A percentile compares a stretch with the other conserved stretches of the same genome.
phyloP scores from a whole-genome alignment of 2,329 filamentous ascomycete genomes.

The Alternaria tenuissima region DNA sequence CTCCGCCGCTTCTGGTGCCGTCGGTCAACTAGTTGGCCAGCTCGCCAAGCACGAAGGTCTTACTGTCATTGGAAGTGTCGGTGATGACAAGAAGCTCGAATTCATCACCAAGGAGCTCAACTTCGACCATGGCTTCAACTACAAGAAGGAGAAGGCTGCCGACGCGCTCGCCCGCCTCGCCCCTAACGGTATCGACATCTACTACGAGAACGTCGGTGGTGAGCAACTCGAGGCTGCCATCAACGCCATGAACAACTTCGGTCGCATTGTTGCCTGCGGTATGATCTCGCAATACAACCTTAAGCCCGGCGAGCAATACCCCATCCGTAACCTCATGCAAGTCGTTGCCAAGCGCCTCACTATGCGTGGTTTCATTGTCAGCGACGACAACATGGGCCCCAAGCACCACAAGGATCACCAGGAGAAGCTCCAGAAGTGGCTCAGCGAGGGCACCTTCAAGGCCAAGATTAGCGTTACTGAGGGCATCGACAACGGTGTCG shows the following conservation, averaged over 20 bases:
- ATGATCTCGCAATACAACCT: constrained; percentile 84
- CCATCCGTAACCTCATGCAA: constrained; percentile 70
- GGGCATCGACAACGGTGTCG: constrained; percentile 78
- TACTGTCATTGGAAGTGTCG: constrained; percentile 80
- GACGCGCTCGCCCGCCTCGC: constrained; percentile 75
- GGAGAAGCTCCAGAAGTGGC: constrained; percentile 77
- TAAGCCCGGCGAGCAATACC: constrained; percentile 64
- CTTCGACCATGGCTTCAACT: constrained; percentile 83
- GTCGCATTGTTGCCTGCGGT: constrained; percentile 68
- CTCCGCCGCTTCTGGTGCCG: constrained; percentile 79
- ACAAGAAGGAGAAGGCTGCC: constrained; percentile 78
- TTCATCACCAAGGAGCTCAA: constrained; percentile 74
- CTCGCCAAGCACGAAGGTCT: constrained; percentile 83
- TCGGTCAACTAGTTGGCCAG: constrained; percentile 84
- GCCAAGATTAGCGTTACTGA: constrained; percentile 72
- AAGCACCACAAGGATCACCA: constrained; percentile 75
- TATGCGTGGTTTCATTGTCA: constrained; percentile 80
- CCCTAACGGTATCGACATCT: constrained; percentile 81
- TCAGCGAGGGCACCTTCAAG: constrained; percentile 78
- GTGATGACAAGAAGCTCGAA: constrained; percentile 79
- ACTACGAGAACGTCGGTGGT: constrained; percentile 82
- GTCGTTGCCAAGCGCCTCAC: constrained; percentile 74
- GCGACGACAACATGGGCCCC: constrained; percentile 69
- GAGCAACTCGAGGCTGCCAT: constrained; percentile 76
- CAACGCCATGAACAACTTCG: constrained; percentile 68